phyloP scores from a whole-genome alignment of 176 grass and related monocot genomes.

The Raddia distichophylla region DNA sequence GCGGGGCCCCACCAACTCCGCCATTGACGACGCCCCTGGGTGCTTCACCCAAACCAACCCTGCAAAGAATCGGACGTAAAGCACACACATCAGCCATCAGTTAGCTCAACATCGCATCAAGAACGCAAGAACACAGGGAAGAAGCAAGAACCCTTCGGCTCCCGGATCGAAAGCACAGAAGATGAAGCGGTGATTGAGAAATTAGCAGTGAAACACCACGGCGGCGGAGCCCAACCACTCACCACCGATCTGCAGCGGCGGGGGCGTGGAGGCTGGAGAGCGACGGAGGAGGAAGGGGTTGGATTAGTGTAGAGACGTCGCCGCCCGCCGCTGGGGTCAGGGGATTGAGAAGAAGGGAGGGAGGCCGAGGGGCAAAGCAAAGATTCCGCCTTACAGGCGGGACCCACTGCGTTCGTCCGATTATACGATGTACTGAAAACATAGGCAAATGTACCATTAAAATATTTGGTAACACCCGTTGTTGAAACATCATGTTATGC shows the following conservation, averaged over 20 bases:
- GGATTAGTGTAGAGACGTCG: background rate
- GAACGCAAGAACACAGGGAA: background rate
- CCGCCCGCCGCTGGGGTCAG: background rate
- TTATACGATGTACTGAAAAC: too few relatives aligned
- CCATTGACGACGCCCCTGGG: conserved; percentile 34
- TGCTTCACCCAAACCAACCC: background rate
- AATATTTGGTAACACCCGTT: too few relatives aligned
- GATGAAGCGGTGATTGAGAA: background rate
- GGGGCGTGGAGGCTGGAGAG: background rate
- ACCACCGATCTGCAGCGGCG: background rate
- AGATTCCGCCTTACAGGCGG: background rate
- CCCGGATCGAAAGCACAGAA: background rate
- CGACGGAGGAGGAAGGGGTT: background rate
- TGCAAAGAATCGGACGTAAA: background rate
- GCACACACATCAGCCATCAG: background rate
- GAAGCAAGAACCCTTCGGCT: background rate
- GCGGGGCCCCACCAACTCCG: conserved; percentile 64
- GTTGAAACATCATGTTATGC: too few relatives aligned
- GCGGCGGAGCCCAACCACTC: background rate
- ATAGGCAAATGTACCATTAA: too few relatives aligned
- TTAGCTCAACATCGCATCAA: background rate
- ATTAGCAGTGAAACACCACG: background rate
- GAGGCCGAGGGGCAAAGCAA: background rate
- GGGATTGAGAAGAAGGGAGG: background rate
- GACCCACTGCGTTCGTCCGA: too few relatives aligned